Conservation (phyloP, 306 rosid genomes). For the Rosa persica region DNA sequence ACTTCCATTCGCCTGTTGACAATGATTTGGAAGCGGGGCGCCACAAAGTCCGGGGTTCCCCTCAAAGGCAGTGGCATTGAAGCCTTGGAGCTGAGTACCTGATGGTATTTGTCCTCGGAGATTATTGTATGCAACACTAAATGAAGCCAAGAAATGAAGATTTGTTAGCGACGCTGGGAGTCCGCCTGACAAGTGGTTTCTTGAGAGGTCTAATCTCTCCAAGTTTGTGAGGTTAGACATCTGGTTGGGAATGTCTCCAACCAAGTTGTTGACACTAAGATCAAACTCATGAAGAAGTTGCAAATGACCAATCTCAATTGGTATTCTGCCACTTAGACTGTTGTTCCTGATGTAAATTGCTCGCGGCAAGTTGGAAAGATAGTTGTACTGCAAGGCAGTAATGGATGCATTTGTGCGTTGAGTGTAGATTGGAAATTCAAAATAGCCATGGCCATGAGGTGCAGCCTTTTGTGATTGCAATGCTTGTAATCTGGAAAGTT, state of each 20-base stretch:
- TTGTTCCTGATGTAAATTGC: neutral
- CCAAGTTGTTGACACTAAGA: neutral
- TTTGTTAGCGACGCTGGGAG: neutral
- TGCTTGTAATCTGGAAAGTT: neutral
- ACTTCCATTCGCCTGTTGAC: neutral
- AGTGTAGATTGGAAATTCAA: neutral
- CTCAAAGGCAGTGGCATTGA: neutral
- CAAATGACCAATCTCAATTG: neutral
- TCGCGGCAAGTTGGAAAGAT: neutral
- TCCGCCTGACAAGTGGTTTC: neutral
- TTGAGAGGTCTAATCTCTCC: neutral
- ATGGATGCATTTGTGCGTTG: neutral
- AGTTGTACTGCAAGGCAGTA: neutral
- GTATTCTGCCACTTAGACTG: neutral
- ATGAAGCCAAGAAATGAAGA: neutral
- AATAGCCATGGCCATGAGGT: neutral
- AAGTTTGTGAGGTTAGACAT: neutral
- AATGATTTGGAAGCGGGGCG: neutral
- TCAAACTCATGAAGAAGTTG: neutral
- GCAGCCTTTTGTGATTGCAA: neutral
- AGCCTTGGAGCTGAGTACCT: neutral
- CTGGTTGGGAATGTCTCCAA: neutral
- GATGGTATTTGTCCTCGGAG: neutral
- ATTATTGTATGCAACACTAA: neutral
- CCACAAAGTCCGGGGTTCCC: neutral